These are phyloP conservation scores for Mrakiaceae sp. DNA, from an alignment of 1,284 basidiomycete genomes.

Conservation along the genomic window DNA sequence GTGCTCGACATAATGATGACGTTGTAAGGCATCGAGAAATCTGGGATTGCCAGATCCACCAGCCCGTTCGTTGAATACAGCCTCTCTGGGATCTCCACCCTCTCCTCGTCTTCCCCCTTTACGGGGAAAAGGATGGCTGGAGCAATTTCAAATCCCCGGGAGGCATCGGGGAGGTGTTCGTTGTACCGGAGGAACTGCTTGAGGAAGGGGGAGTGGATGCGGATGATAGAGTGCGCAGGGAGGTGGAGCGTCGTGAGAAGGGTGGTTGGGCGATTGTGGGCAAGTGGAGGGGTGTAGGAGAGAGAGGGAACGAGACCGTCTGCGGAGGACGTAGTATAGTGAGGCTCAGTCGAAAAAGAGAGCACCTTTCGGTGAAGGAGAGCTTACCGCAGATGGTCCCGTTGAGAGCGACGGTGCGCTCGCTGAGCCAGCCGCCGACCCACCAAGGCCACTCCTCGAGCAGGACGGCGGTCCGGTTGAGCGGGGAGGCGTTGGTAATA, in stretches of 20 bases:
- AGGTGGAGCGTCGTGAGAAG: constrained; percentile 61
- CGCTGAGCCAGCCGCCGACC: constrained; percentile 77
- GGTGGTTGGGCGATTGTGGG: constrained; percentile 55
- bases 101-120: constrained; percentile 17
- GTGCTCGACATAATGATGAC: constrained; percentile 94
- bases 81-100: constrained; percentile 26
- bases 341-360: constrained; percentile 7
- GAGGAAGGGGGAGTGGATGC: constrained; percentile 59
- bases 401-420: constrained; percentile 44
- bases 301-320: constrained; percentile 51
- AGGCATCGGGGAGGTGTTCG: constrained; percentile 91
- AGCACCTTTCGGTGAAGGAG: constrained; percentile 36
- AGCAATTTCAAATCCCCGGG: constrained; percentile 85
- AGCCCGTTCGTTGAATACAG: constrained; percentile 74
- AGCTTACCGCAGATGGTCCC: constrained; percentile 20
- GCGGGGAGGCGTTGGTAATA: constrained; percentile 43
- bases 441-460: constrained; percentile 91
- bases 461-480: constrained; percentile 42
- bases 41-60: constrained; percentile 85
- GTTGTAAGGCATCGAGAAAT: constrained; percentile 99
- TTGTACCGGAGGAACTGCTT: constrained; percentile 86
- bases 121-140: constrained; percentile 52
- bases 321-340: constrained; percentile 25
- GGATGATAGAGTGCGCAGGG: constrained; percentile 53
- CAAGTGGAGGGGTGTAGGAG: constrained; percentile 54